These are phyloP conservation scores for Brassica napus DNA, from an alignment of 345 rosid genomes.

Conservation along the genomic window Da-Ae NC_063446.1:6844501-6845000, in stretches of 20 bases:
- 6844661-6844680: conserved; percentile 38
- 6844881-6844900: conserved; percentile 25
- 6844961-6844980: conserved; percentile 52
- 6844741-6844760: conserved; percentile 29
- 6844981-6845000: conserved; percentile 44
- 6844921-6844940: conserved; percentile 46
- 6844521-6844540: conserved; percentile 21
- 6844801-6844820: conserved; percentile 40
- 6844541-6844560: conserved; percentile 27
- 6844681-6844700: conserved; percentile 34
- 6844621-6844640: background rate
- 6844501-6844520: conserved; percentile 15
- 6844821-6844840: conserved; percentile 15
- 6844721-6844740: conserved; percentile 33
- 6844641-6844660: background rate
- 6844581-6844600: background rate
- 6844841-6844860: background rate
- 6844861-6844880: conserved; percentile 10
- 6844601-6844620: conserved; percentile 15
- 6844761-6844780: conserved; percentile 32
- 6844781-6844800: conserved; percentile 36
- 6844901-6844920: conserved; percentile 16
- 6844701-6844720: conserved; percentile 46
- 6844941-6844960: conserved; percentile 53
- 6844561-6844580: conserved; percentile 32